A percentile compares a stretch with the other conserved stretches of the same genome.
phyloP scores from a whole-genome alignment of 192 early-diverging fungal genomes.

The Backusella morwellensis region DNA sequence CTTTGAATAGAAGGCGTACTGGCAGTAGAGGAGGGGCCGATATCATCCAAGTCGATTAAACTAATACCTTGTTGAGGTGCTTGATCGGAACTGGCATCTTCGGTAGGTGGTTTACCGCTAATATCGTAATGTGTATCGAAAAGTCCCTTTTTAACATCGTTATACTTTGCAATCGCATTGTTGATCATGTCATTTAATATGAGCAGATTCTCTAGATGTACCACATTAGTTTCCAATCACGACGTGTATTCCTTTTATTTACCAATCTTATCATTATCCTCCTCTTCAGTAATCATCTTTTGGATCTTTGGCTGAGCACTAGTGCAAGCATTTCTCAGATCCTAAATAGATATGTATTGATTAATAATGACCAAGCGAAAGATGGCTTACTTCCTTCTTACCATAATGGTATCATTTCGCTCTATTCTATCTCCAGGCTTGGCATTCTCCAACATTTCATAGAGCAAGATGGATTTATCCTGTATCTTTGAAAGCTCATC shows the following conservation, averaged over 20 bases:
- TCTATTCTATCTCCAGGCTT: slow-evolving; percentile 49
- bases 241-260: not conserved
- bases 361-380: not conserved
- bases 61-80: slow-evolving; percentile 26
- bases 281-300: slow-evolving; percentile 63
- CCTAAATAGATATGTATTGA: slow-evolving; percentile 35
- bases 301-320: slow-evolving; percentile 68
- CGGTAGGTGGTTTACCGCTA: not conserved
- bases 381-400: not conserved
- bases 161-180: slow-evolving; percentile 68
- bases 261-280: slow-evolving; percentile 78
- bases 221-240: not conserved
- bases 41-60: slow-evolving; percentile 44
- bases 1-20: not conserved
- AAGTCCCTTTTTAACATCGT: slow-evolving; percentile 47
- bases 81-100: not conserved
- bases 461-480: slow-evolving; percentile 69
- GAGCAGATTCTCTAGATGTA: not conserved
- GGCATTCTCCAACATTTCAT: slow-evolving; percentile 76
- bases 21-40: slow-evolving; percentile 8
- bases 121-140: slow-evolving; percentile 37
- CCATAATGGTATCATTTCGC: slow-evolving; percentile 1
- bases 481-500: slow-evolving; percentile 81
- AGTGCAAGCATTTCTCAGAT: slow-evolving; percentile 63
- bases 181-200: slow-evolving; percentile 74